Conservation (phyloP, 164 flowering plant species). For the Annona cherimola region DNA sequence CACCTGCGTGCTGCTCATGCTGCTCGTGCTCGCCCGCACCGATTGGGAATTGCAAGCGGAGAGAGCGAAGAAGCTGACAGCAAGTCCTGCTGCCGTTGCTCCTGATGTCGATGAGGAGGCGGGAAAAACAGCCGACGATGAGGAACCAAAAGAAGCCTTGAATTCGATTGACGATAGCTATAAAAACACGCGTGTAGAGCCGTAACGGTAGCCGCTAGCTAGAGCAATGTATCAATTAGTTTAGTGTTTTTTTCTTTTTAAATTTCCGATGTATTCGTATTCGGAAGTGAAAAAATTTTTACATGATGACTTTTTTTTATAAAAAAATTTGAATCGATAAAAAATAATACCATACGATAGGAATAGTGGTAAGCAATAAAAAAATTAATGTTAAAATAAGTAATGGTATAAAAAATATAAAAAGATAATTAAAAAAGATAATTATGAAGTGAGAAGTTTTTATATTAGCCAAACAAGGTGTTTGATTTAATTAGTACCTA, state of each 20-base stretch:
- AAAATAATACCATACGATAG: too few relatives aligned
- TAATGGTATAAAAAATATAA: too few relatives aligned
- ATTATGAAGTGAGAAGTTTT: too few relatives aligned
- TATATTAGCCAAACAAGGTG: too few relatives aligned
- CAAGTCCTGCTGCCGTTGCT: neutral
- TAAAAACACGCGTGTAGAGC: neutral
- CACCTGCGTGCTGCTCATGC: constrained; percentile 52
- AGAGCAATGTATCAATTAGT: neutral
- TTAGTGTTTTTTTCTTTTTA: neutral
- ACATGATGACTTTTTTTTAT: too few relatives aligned
- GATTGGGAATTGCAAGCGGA: constrained; percentile 51
- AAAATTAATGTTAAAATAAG: too few relatives aligned
- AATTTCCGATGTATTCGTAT: too few relatives aligned
- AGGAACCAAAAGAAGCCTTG: constrained; percentile 9
- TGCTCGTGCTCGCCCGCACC: constrained; percentile 41
- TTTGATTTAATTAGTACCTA: too few relatives aligned
- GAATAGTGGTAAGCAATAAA: too few relatives aligned
- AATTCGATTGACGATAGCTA: neutral
- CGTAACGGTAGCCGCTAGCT: neutral
- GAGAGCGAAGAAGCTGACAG: constrained; percentile 49
- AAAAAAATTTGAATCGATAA: too few relatives aligned
- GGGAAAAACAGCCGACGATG: constrained; percentile 8
- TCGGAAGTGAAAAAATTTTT: too few relatives aligned
- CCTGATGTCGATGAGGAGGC: neutral
- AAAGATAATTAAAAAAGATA: too few relatives aligned